A percentile compares a stretch with the other conserved stretches of the same genome.
Evolutionary conservation across 2,329 filamentous ascomycete species (phyloP).

Genomic region (Zalaria sp.): DNA sequence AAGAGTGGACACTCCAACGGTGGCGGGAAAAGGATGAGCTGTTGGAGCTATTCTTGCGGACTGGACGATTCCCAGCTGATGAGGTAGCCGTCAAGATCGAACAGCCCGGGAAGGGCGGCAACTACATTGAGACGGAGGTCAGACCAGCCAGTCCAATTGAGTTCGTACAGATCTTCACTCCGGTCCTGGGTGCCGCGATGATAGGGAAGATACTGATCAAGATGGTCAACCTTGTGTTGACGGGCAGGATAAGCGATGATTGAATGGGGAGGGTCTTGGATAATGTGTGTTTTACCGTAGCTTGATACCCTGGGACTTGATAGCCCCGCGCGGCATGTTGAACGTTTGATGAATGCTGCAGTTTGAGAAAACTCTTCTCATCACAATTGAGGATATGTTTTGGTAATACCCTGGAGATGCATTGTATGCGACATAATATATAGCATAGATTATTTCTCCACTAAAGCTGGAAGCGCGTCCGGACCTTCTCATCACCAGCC

Average conservation of each 20-base stretch:
- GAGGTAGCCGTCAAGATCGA: slow-evolving; percentile 21
- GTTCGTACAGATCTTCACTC: slow-evolving; percentile 29
- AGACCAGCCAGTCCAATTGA: slow-evolving; percentile 23
- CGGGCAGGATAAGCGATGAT: slow-evolving; percentile 2
- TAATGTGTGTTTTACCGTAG: too few relatives aligned
- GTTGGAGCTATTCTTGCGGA: slow-evolving; percentile 60
- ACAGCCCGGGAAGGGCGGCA: slow-evolving; percentile 20
- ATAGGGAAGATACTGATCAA: slow-evolving; percentile 19
- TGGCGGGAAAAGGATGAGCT: slow-evolving; percentile 89
- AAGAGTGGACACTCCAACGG: slow-evolving; percentile 64
- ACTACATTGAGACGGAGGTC: slow-evolving; percentile 33
- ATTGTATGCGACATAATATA: too few relatives aligned
- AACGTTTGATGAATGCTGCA: too few relatives aligned
- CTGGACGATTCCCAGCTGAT: slow-evolving; percentile 70
- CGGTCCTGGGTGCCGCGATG: slow-evolving; percentile 20
- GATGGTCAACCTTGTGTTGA: slow-evolving; percentile 13
- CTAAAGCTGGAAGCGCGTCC: slow-evolving; percentile 85
- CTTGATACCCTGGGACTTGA: too few relatives aligned
- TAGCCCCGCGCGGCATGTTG: too few relatives aligned
- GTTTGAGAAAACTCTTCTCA: too few relatives aligned
- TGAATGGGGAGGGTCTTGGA: not conserved
- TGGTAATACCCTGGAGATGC: too few relatives aligned
- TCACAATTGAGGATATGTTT: too few relatives aligned
- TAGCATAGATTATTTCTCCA: not conserved
- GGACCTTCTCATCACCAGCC: slow-evolving; percentile 81